These are phyloP conservation scores for Antitrichia curtipendula DNA, from an alignment of 225 moss, liverwort and hornwort species.

Conservation along the genomic window DNA sequence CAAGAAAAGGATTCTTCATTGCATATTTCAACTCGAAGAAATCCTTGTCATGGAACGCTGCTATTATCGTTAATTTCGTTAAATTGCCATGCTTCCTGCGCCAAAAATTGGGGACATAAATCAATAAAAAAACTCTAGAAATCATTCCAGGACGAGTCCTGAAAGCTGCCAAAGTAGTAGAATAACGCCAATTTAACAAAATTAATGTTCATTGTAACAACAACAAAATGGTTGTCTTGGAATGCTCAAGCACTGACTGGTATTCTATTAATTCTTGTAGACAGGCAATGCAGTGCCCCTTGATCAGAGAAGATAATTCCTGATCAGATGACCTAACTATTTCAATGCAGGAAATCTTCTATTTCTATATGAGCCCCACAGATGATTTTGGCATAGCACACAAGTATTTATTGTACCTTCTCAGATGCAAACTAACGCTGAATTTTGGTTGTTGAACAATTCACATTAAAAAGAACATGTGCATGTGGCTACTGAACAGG, in stretches of 20 bases:
- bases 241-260: neutral
- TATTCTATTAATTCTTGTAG: neutral
- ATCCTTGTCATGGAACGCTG: neutral
- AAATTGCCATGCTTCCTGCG: neutral
- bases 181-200: neutral
- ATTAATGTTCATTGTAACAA: neutral
- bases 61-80: neutral
- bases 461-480: neutral
- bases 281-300: neutral
- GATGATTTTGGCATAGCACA: neutral
- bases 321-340: neutral
- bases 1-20: neutral
- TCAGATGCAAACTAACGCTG: neutral
- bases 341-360: neutral
- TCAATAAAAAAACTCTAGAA: neutral
- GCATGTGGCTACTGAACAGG: neutral
- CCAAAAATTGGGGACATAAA: neutral
- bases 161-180: neutral
- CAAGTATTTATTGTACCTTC: neutral
- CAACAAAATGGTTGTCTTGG: neutral
- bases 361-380: neutral
- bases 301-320: neutral
- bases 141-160: neutral
- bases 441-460: neutral
- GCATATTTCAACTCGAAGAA: neutral